Conservation (phyloP, 257 asterid species). For the Penstemon eatonii region DNA sequence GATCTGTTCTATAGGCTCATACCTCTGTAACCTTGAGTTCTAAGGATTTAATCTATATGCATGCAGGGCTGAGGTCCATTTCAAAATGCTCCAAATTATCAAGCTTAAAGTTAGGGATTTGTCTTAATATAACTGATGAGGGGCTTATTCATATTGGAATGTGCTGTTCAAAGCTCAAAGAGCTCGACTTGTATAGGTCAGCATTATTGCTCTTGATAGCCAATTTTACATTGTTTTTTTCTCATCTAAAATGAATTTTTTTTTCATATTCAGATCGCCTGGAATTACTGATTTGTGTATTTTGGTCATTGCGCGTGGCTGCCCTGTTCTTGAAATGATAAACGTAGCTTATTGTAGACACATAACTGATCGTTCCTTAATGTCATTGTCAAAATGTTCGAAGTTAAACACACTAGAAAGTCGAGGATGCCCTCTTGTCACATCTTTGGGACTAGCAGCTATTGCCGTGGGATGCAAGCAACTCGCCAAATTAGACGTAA, state of each 20-base stretch:
- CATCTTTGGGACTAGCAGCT: conserved; percentile 73
- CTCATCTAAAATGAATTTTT: conserved; percentile 22
- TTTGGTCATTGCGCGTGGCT: conserved; percentile 63
- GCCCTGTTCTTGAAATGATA: conserved; percentile 70
- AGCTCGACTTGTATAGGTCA: conserved; percentile 84
- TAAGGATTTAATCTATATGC: conserved; percentile 10
- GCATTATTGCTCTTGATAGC: neutral
- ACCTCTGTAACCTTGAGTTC: too few relatives aligned
- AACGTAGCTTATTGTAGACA: conserved; percentile 64
- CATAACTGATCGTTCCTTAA: conserved; percentile 61
- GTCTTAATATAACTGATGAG: conserved; percentile 62
- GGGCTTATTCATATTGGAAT: conserved; percentile 72
- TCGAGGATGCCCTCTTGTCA: conserved; percentile 77
- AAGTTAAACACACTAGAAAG: conserved; percentile 67
- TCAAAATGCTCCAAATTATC: conserved; percentile 62
- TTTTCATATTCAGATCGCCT: conserved; percentile 56
- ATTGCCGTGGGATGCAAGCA: conserved; percentile 74
- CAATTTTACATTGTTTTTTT: neutral
- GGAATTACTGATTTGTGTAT: conserved; percentile 72
- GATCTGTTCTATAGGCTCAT: neutral
- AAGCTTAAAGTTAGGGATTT: conserved; percentile 75
- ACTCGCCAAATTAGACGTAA: conserved; percentile 66
- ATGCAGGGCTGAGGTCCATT: conserved; percentile 68
- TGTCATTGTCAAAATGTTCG: conserved; percentile 66
- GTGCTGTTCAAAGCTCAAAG: conserved; percentile 68